Evolutionary conservation across 2,329 filamentous ascomycete species (phyloP).

Genomic region (Aspergillus pseudotamarii): DNA sequence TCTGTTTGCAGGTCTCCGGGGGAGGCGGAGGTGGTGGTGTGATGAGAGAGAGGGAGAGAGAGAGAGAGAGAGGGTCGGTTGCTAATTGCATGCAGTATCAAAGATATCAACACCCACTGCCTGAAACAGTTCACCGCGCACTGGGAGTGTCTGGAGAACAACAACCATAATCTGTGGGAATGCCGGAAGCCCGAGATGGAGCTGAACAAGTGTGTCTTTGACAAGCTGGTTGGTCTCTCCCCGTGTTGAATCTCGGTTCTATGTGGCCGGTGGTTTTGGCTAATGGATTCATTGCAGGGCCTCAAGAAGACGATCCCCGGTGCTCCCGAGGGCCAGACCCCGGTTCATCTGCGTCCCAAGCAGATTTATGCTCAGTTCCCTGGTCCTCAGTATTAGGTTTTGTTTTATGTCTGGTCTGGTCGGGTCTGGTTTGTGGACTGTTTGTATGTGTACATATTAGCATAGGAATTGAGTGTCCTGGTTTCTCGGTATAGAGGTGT

Average conservation of each 20-base stretch:
- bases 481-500: conserved; percentile 22
- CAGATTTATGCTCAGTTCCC: conserved; percentile 48
- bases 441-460: conserved; percentile 44
- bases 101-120: conserved; percentile 95
- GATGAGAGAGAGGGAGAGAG: too few species aligned
- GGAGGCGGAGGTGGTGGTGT: not conserved
- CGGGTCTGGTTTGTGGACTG: conserved; percentile 20
- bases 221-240: conserved; percentile 76
- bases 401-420: conserved; percentile 22
- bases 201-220: conserved; percentile 92
- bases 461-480: conserved; percentile 39
- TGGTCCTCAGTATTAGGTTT: conserved; percentile 40
- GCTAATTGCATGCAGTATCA: conserved; percentile 61
- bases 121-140: conserved; percentile 87
- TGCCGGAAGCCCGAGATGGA: conserved; percentile 86
- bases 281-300: conserved; percentile 56
- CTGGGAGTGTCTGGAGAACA: conserved; percentile 94
- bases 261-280: not conserved
- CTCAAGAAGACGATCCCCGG: conserved; percentile 80
- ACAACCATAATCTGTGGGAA: conserved; percentile 97
- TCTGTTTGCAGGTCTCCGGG: not conserved
- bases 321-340: conserved; percentile 68
- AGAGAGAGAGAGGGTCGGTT: not conserved
- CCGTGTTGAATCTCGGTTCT: not conserved
- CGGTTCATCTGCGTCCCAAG: conserved; percentile 70